phyloP scores from a whole-genome alignment of 1,139 yeast species.

The Blastobotrys niveus region DNA sequence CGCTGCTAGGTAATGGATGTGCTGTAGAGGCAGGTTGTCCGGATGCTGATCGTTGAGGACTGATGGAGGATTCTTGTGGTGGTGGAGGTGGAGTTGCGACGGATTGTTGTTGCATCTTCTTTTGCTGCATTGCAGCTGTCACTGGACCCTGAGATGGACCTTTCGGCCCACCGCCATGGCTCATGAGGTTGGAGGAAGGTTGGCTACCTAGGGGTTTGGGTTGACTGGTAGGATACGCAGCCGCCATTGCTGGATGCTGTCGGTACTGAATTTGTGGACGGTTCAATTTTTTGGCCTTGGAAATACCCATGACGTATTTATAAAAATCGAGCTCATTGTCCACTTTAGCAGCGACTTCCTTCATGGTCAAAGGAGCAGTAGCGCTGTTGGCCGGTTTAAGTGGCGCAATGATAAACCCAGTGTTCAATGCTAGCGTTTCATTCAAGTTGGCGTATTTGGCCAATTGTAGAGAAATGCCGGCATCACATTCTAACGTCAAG shows the following conservation, averaged over 20 bases:
- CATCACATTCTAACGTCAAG: conserved; percentile 76
- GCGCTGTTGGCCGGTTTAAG: conserved; percentile 39
- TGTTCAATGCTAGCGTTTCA: conserved; percentile 75
- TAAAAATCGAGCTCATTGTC: conserved; percentile 81
- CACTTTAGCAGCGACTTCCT: conserved; percentile 63
- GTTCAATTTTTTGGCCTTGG: conserved; percentile 30
- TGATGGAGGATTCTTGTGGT: neutral
- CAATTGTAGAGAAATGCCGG: conserved; percentile 80
- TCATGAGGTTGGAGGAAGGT: conserved; percentile 10
- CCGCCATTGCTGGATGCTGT: conserved; percentile 63
- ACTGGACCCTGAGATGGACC: neutral
- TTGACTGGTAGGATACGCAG: conserved; percentile 17
- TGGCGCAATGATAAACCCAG: conserved; percentile 80
- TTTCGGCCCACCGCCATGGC: neutral
- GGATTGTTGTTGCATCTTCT: too few relatives aligned
- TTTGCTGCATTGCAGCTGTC: neutral
- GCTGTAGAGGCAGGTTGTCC: neutral
- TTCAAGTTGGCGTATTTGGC: conserved; percentile 84
- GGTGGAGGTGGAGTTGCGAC: neutral
- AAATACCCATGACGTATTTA: conserved; percentile 49
- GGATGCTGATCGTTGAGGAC: neutral
- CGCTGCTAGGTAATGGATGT: neutral
- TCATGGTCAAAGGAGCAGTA: conserved; percentile 59
- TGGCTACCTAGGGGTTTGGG: conserved; percentile 6
- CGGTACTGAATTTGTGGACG: conserved; percentile 54